phyloP scores from a whole-genome alignment of 139 green algal species.

The Ettlia oleoabundans region DNA sequence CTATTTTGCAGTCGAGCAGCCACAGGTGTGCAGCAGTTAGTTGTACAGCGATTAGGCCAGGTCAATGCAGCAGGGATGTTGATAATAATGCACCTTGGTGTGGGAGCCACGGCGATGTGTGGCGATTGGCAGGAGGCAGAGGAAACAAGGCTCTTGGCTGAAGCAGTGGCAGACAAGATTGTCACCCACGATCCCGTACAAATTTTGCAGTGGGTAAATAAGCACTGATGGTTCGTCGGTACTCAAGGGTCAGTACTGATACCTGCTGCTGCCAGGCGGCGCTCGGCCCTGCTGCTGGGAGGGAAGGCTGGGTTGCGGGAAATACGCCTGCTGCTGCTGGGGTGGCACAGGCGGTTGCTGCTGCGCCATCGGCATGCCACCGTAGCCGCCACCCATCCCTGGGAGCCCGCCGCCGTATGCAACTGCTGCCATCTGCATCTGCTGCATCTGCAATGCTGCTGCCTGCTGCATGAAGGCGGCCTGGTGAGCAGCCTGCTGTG shows the following conservation, averaged over 20 bases:
- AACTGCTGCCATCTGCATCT: not conserved
- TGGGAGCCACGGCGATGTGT: too few relatives aligned
- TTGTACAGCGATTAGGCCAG: too few relatives aligned
- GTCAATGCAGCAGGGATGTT: too few relatives aligned
- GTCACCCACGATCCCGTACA: too few relatives aligned
- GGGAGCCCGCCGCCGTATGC: not conserved
- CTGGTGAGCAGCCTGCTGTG: constrained; percentile 16
- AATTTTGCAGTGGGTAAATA: too few relatives aligned
- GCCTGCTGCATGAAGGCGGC: not conserved
- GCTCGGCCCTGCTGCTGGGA: not conserved
- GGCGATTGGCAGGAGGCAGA: too few relatives aligned
- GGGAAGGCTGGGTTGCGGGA: not conserved
- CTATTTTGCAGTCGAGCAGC: too few relatives aligned
- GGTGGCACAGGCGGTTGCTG: not conserved
- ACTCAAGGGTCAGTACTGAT: not conserved
- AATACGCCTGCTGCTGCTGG: not conserved
- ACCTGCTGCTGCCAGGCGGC: not conserved
- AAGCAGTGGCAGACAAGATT: too few relatives aligned
- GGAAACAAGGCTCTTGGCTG: too few relatives aligned
- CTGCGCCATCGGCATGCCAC: not conserved
- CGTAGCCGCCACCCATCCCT: not conserved
- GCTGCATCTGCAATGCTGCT: not conserved
- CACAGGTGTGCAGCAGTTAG: too few relatives aligned
- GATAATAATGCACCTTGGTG: too few relatives aligned
- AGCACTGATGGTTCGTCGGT: too few relatives aligned